Conservation (phyloP, 2,329 filamentous ascomycete species). For the Domatiomyces globalis region DNA sequence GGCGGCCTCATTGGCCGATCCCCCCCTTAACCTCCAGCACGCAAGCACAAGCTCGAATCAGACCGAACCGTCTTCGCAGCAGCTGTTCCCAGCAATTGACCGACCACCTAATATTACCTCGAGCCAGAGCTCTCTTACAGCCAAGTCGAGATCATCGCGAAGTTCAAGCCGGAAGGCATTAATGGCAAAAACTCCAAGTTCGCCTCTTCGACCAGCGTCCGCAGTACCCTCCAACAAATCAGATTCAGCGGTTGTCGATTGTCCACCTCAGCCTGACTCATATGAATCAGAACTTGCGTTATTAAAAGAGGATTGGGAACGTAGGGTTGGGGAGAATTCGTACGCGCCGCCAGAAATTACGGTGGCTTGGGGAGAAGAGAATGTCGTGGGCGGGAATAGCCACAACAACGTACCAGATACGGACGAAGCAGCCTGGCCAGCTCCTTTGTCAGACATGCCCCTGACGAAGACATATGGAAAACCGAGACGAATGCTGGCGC, state of each 20-base stretch:
- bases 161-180: not conserved
- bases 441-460: not conserved
- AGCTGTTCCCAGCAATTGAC: not conserved
- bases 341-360: constrained; percentile 6
- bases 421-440: not conserved
- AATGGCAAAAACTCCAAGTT: not conserved
- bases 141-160: not conserved
- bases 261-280: not conserved
- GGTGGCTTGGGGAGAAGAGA: constrained; percentile 6
- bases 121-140: not conserved
- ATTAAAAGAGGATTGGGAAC: constrained; percentile 8
- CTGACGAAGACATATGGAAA: not conserved
- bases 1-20: not conserved
- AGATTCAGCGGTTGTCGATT: not conserved
- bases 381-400: not conserved
- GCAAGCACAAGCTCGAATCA: not conserved
- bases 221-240: not conserved
- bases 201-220: not conserved
- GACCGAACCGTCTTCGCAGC: not conserved
- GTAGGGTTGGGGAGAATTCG: constrained; percentile 1
- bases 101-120: not conserved
- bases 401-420: not conserved
- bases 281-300: not conserved
- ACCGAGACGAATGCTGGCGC: not conserved
- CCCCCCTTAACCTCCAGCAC: not conserved